Evolutionary conservation across 2,329 filamentous ascomycete species (phyloP).

Genomic region (Thyridium curvatum): DNA sequence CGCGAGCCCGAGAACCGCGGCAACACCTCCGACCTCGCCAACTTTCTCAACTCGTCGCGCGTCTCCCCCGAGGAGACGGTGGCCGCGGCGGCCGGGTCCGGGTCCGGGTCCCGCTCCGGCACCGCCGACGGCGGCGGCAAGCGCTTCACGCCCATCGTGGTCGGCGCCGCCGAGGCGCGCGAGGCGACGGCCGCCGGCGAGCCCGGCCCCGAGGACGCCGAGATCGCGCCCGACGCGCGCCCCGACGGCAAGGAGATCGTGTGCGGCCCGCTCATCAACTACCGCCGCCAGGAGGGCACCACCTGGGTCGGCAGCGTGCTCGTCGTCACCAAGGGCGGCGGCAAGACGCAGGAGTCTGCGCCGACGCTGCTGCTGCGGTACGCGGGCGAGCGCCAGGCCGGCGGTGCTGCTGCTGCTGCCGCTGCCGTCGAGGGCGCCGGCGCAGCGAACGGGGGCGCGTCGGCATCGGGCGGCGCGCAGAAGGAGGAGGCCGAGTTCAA

Average conservation of each 20-base stretch:
- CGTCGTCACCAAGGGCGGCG: constrained; percentile 71
- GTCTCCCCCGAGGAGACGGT: constrained; percentile 31
- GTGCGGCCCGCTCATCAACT: constrained; percentile 72
- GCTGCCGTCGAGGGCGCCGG: constrained; percentile 21
- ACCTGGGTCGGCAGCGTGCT: constrained; percentile 82
- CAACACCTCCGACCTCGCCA: constrained; percentile 44
- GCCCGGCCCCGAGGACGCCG: constrained; percentile 7
- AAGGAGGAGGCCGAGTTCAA: constrained; percentile 34
- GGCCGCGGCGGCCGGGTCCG: constrained; percentile 12
- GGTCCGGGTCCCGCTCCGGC: constrained; percentile 1
- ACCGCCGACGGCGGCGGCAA: constrained; percentile 19
- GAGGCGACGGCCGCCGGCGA: constrained; percentile 15
- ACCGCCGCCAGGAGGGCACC: constrained; percentile 62
- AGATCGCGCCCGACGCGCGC: constrained; percentile 11
- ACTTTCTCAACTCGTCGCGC: constrained; percentile 50
- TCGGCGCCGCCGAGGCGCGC: constrained; percentile 30
- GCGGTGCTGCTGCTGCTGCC: constrained; percentile 17
- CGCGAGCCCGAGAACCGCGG: constrained; percentile 34
- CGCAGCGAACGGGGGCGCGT: constrained; percentile 18
- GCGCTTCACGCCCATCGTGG: constrained; percentile 40
- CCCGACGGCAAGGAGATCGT: constrained; percentile 53
- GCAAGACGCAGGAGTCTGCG: constrained; percentile 46
- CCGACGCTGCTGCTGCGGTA: constrained; percentile 53
- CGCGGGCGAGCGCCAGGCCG: constrained; percentile 20
- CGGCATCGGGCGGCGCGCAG: constrained; percentile 36